Base-by-base conservation (phyloP, 78 protist genomes). In the Bodo saltans region DNA sequence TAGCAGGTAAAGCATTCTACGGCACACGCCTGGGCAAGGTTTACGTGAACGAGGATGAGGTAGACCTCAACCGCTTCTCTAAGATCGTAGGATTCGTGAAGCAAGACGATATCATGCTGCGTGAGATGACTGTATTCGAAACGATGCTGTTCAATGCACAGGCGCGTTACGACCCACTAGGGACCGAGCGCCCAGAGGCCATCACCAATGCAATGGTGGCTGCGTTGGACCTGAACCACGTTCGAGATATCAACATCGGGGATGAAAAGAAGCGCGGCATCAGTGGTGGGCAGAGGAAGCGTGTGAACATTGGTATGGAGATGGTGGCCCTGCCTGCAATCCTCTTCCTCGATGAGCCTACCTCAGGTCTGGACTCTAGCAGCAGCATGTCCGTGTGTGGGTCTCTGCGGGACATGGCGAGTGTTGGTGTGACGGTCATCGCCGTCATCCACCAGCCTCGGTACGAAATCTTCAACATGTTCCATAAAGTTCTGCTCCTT, bases 171-270 rank as follows among this genome's bases (percentile, higher is more conserved):
- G 93, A 0, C 8, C 12, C 29, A 88, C 17, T 38, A 34, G 41
- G 32, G 42, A 33, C 32, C 93, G 94, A 40, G 53, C 92, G 29
- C 70, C 88, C 3, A 94, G 96, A 0, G 96, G 96, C 0, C 92
- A 93, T 70, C 87, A 93, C 8, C n/a, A n/a, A n/a, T n/a, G n/a
- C n/a, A n/a, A n/a, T n/a, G n/a, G 34, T 74, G 52, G 21, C 35
- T 29, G 0, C 0, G 1, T 53, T 85, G 3, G 40, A 76, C 28
- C 88, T 85, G 28, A 42, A 33, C 1, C 2, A 0, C 12, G 40
- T 70, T 83, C 70, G 37, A 21, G 29, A 72, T 73, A 42, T 76
- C 12, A 29, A 2, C 17, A 29, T 76, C 30, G 88, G 88, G 28
- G 0, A 23, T n/a, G 68, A 0, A 27, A 0, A n/a, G 33, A 0